Conservation (phyloP, 345 rosid species). For the Acer negundo region DNA sequence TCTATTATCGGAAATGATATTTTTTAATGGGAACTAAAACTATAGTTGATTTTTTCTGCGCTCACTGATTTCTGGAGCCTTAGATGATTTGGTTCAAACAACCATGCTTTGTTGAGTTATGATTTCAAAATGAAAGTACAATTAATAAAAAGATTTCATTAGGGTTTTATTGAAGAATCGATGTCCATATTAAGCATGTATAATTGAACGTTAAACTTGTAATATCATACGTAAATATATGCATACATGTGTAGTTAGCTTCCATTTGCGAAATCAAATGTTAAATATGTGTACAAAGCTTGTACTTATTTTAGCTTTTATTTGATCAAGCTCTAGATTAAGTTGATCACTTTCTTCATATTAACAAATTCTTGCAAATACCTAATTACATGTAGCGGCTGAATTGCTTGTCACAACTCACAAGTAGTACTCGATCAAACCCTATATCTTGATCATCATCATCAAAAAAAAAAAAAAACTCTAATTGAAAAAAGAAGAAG, state of each 20-base stretch:
- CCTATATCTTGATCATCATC: background rate
- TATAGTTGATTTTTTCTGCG: background rate
- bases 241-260: too few relatives aligned
- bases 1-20: too few relatives aligned
- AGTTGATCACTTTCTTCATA: background rate
- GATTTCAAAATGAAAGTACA: too few relatives aligned
- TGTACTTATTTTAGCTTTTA: background rate
- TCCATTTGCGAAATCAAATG: too few relatives aligned
- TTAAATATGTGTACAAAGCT: background rate
- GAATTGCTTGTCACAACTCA: background rate
- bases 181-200: too few relatives aligned
- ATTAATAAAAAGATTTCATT: too few relatives aligned
- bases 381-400: background rate
- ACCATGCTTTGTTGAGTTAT: background rate
- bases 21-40: too few relatives aligned
- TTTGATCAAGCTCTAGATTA: background rate
- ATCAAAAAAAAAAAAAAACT: background rate
- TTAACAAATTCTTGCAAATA: background rate
- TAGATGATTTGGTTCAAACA: background rate
- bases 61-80: background rate
- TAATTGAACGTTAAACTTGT: background rate
- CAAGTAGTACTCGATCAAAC: background rate
- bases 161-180: too few relatives aligned
- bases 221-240: background rate
- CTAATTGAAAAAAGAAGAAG: background rate